These are phyloP conservation scores for Harringtonia aguacate DNA, from an alignment of 2,329 filamentous ascomycete genomes.

Conservation along the genomic window DNA sequence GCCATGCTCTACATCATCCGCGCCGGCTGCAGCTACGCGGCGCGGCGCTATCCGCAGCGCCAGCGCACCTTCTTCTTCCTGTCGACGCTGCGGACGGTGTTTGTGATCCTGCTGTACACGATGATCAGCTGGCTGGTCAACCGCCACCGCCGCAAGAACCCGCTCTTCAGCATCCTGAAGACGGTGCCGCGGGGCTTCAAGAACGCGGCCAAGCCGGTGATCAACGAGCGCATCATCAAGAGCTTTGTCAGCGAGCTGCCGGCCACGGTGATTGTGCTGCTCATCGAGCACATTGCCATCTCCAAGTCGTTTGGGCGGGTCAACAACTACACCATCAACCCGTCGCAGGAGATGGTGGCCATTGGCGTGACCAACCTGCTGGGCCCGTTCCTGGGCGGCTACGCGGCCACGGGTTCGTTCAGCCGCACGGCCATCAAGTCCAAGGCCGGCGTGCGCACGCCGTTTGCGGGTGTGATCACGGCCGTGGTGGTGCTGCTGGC, in stretches of 20 bases:
- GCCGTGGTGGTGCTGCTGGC: constrained; percentile 65
- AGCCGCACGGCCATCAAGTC: constrained; percentile 71
- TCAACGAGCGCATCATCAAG: constrained; percentile 56
- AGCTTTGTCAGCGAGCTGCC: constrained; percentile 66
- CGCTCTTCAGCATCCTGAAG: constrained; percentile 64
- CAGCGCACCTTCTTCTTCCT: constrained; percentile 79
- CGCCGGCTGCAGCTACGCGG: constrained; percentile 49
- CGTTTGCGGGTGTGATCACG: constrained; percentile 68
- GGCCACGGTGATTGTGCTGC: constrained; percentile 76
- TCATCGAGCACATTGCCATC: constrained; percentile 97
- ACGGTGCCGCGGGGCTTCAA: constrained; percentile 78
- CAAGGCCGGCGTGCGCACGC: constrained; percentile 72
- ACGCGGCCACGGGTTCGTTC: constrained; percentile 72
- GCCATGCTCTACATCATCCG: constrained; percentile 69
- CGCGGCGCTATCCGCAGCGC: constrained; percentile 56
- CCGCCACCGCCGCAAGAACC: constrained; percentile 47
- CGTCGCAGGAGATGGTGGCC: constrained; percentile 91
- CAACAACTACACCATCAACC: constrained; percentile 95
- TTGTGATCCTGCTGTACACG: constrained; percentile 86
- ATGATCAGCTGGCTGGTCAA: constrained; percentile 84
- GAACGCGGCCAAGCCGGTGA: constrained; percentile 61
- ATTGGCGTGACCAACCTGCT: constrained; percentile 88
- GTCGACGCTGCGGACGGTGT: constrained; percentile 82
- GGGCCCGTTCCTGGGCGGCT: constrained; percentile 84
- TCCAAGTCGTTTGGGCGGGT: constrained; percentile 96